Evolutionary conservation across 176 grass and related monocot species (phyloP).

Genomic region (Tillandsia leiboldiana): DNA sequence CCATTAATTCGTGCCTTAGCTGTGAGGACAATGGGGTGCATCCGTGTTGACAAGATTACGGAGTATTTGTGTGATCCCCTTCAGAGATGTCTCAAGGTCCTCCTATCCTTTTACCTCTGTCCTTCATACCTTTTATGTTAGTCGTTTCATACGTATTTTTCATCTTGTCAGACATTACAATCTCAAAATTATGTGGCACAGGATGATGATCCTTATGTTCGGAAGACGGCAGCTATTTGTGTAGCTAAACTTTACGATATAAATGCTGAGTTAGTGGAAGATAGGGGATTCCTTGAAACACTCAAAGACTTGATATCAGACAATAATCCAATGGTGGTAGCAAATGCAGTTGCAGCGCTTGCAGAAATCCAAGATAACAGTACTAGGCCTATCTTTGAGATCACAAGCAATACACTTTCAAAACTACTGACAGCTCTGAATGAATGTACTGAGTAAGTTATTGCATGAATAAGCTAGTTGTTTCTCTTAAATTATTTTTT

Average conservation of each 20-base stretch:
- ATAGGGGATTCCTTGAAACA: slow-evolving; percentile 90
- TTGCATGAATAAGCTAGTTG: not conserved
- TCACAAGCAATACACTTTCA: slow-evolving; percentile 88
- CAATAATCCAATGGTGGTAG: slow-evolving; percentile 99
- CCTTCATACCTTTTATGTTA: not conserved
- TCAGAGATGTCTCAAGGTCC: slow-evolving; percentile 98
- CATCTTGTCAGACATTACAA: not conserved
- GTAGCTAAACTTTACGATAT: slow-evolving; percentile 99
- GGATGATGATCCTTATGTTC: slow-evolving; percentile 99
- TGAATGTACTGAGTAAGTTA: slow-evolving; percentile 95
- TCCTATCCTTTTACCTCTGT: slow-evolving; percentile 11
- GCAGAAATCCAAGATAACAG: slow-evolving; percentile 96
- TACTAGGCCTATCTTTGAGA: slow-evolving; percentile 70
- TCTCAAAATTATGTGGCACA: slow-evolving; percentile 14
- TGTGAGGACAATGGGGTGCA: slow-evolving; percentile 99
- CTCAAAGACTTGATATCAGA: slow-evolving; percentile 96
- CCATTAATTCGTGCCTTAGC: slow-evolving; percentile 96
- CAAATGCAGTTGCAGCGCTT: slow-evolving; percentile 98
- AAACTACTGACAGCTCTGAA: slow-evolving; percentile 97
- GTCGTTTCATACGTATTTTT: not conserved
- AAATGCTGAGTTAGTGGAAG: slow-evolving; percentile 95
- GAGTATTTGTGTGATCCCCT: slow-evolving; percentile 98
- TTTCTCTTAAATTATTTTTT: not conserved
- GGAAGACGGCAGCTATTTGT: slow-evolving; percentile 98
- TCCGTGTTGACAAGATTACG: slow-evolving; percentile 98